Percentiles rank a stretch among this genome's conserved stretches.
phyloP scores from a whole-genome alignment of 352 stramenopile species.

The Globisporangium carolinianum region DNA sequence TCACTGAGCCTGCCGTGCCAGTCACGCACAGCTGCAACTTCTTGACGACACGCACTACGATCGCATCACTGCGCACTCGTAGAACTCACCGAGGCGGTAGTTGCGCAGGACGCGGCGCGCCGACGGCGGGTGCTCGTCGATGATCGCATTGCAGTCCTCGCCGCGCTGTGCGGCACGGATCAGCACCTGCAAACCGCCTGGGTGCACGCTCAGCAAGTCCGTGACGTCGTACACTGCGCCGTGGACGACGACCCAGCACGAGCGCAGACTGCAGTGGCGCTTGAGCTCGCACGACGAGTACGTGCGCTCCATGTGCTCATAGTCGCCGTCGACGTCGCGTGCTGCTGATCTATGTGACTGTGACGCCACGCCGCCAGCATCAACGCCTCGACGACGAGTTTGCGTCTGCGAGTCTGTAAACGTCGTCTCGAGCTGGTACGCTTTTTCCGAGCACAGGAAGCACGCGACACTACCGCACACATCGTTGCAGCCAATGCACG shows the following conservation, averaged over 20 bases:
- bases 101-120: slow-evolving; percentile 38
- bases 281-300: slow-evolving; percentile 88
- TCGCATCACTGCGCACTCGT: slow-evolving; percentile 26
- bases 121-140: slow-evolving; percentile 43
- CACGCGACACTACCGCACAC: slow-evolving; percentile 53
- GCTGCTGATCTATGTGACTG: too few relatives aligned
- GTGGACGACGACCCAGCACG: slow-evolving; percentile 89
- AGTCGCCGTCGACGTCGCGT: slow-evolving; percentile 1
- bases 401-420: slow-evolving; percentile 24
- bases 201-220: slow-evolving; percentile 81
- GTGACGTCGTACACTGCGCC: slow-evolving; percentile 90
- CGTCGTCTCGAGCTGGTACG: slow-evolving; percentile 53
- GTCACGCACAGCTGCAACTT: too few relatives aligned
- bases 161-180: slow-evolving; percentile 43
- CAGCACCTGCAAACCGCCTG: slow-evolving; percentile 69
- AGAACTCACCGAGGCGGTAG: slow-evolving; percentile 60
- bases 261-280: slow-evolving; percentile 70
- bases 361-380: too few relatives aligned
- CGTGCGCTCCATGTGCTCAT: slow-evolving; percentile 21
- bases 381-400: not conserved
- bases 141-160: slow-evolving; percentile 43
- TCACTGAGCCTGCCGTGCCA: too few relatives aligned
- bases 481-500: slow-evolving; percentile 77
- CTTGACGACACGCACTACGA: too few relatives aligned
- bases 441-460: slow-evolving; percentile 72